These are phyloP conservation scores for Clathrospora elynae DNA, from an alignment of 2,329 filamentous ascomycete species.

Conservation along the genomic window DNA sequence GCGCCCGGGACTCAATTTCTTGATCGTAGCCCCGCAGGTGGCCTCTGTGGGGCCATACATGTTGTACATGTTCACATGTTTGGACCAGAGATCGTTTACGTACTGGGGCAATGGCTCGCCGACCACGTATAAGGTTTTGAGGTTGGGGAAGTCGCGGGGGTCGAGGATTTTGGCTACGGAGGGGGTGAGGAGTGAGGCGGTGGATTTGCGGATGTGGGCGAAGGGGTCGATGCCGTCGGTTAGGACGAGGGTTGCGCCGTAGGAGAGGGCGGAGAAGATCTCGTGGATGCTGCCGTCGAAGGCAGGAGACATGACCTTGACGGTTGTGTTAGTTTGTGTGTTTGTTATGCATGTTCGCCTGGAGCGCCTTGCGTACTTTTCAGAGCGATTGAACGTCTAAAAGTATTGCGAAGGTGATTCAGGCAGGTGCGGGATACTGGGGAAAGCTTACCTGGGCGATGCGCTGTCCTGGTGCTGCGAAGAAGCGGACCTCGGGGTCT, in stretches of 20 bases:
- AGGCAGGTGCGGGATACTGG: no score
- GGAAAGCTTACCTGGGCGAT: constrained; percentile 47
- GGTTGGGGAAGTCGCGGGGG: constrained; percentile 38
- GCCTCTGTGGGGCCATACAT: constrained; percentile 54
- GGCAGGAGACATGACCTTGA: constrained; percentile 46
- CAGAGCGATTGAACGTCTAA: no score
- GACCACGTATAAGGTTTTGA: constrained; percentile 47
- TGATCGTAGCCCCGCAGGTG: constrained; percentile 49
- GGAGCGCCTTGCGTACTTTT: no score
- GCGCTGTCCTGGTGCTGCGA: constrained; percentile 38
- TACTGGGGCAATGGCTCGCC: constrained; percentile 48
- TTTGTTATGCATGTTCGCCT: background rate
- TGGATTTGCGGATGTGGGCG: constrained; percentile 32
- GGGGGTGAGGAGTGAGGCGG: constrained; percentile 49
- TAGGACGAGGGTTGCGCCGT: constrained; percentile 51
- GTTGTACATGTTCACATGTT: constrained; percentile 45
- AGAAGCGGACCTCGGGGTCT: constrained; percentile 42
- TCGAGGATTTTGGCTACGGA: constrained; percentile 45
- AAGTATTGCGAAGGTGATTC: no score
- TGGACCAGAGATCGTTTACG: constrained; percentile 43
- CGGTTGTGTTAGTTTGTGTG: background rate
- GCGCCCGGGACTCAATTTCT: constrained; percentile 25
- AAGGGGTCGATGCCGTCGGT: constrained; percentile 31
- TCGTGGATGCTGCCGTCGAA: constrained; percentile 56
- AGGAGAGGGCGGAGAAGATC: constrained; percentile 49